Evolutionary conservation across 2,329 filamentous ascomycete species (phyloP).

Genomic region (Fusarium nygamai): DNA sequence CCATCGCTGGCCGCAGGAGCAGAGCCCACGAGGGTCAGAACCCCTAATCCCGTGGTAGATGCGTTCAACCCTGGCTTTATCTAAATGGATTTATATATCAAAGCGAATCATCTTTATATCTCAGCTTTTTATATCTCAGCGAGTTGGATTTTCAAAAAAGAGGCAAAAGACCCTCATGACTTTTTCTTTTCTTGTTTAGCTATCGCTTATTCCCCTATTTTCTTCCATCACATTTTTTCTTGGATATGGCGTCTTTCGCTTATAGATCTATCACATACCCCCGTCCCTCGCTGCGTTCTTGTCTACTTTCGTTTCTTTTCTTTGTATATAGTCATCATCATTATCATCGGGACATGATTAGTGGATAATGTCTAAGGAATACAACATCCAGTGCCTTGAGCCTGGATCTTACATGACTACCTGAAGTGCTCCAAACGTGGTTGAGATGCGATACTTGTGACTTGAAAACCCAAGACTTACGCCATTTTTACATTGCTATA

Average conservation of each 20-base stretch:
- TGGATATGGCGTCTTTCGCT: slow-evolving; percentile 29
- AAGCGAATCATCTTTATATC: not conserved
- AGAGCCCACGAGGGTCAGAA: slow-evolving; percentile 21
- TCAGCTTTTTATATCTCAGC: not conserved
- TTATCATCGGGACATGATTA: slow-evolving; percentile 36
- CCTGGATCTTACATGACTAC: slow-evolving; percentile 22
- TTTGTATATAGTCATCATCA: slow-evolving; percentile 22
- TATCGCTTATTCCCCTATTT: slow-evolving; percentile 5
- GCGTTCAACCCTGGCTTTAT: slow-evolving; percentile 41
- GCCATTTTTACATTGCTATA: not conserved
- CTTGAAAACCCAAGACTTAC: not conserved
- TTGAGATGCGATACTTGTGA: not conserved
- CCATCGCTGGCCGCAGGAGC: slow-evolving; percentile 26
- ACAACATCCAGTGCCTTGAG: slow-evolving; percentile 14
- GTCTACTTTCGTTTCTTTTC: not conserved
- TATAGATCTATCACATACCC: slow-evolving; percentile 35
- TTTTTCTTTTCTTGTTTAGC: slow-evolving; percentile 12
- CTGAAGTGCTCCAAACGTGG: not conserved
- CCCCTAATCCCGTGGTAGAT: slow-evolving; percentile 38
- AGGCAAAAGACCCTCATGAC: slow-evolving; percentile 22
- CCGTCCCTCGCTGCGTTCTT: slow-evolving; percentile 13
- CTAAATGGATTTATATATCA: slow-evolving; percentile 3
- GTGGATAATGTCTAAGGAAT: slow-evolving; percentile 37
- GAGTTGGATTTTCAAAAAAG: slow-evolving; percentile 11
- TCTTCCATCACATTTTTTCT: not conserved